A percentile compares a stretch with the other conserved stretches of the same genome.
Conservation (phyloP, 2,329 filamentous ascomycete species). For the Alternaria sp. region DNA sequence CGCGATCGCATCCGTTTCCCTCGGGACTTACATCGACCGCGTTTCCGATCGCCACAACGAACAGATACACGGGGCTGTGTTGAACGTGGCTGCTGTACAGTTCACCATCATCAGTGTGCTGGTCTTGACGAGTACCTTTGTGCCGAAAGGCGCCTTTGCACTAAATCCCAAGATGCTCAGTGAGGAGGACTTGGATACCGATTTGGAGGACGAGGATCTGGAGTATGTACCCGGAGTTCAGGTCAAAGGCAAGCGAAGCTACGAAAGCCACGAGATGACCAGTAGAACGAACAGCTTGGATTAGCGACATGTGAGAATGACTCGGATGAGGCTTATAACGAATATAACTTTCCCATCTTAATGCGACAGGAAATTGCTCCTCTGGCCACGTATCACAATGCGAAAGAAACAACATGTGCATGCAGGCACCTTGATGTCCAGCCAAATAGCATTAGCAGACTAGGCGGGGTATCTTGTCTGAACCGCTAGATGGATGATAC, state of each 20-base stretch:
- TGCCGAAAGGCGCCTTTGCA: conserved; percentile 53
- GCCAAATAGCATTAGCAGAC: neutral
- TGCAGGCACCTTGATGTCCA: neutral
- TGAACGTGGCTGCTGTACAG: conserved; percentile 56
- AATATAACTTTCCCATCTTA: neutral
- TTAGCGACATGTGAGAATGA: neutral
- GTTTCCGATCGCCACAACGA: conserved; percentile 47
- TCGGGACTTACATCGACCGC: conserved; percentile 56
- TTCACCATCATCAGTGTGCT: conserved; percentile 54
- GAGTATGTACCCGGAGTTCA: conserved; percentile 30
- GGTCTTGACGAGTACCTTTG: conserved; percentile 54
- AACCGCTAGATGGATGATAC: neutral
- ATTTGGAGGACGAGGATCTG: conserved; percentile 35
- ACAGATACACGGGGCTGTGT: conserved; percentile 51
- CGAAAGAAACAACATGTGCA: neutral
- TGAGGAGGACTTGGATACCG: conserved; percentile 48
- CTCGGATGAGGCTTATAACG: neutral
- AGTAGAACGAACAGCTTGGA: conserved; percentile 23
- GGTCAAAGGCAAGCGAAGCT: conserved; percentile 23
- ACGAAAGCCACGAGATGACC: conserved; percentile 32
- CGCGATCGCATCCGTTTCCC: conserved; percentile 53
- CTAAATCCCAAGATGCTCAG: conserved; percentile 55
- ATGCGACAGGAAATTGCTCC: neutral
- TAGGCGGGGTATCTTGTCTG: neutral
- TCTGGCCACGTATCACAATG: neutral